Evolutionary conservation across 768 basidiomycete species (phyloP).

Genomic region (Pleurotus citrinopileatus): DNA sequence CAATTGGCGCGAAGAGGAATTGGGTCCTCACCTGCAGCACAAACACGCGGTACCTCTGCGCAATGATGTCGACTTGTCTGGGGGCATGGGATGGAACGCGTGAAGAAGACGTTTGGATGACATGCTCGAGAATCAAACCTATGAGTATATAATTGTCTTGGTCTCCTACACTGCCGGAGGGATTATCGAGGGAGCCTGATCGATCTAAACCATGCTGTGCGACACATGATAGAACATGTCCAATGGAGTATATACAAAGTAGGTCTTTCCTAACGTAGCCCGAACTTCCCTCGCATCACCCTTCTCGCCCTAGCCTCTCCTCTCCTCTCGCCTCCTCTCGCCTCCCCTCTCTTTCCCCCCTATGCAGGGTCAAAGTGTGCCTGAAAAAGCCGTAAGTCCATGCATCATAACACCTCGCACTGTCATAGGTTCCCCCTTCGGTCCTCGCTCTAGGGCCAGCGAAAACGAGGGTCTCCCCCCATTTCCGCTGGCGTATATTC

Average conservation of each 20-base stretch:
- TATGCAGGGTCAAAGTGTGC: no score
- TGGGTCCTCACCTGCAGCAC: conserved; percentile 25
- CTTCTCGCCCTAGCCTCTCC: no score
- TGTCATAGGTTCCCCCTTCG: no score
- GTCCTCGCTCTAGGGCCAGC: no score
- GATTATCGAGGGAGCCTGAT: not conserved
- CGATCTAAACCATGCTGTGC: not conserved
- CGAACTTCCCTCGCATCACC: no score
- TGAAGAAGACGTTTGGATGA: conserved; percentile 9
- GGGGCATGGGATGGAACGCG: conserved; percentile 8
- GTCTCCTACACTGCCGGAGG: not conserved
- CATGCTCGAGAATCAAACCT: conserved; percentile 10
- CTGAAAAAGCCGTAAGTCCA: no score
- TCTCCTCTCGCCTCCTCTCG: no score
- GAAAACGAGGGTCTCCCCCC: no score
- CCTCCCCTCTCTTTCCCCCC: no score
- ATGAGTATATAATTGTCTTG: not conserved
- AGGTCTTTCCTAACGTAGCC: not conserved
- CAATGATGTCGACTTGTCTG: conserved; percentile 7
- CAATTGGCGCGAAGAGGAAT: not conserved
- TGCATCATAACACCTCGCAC: no score
- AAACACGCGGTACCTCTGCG: conserved; percentile 26
- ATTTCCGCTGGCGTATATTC: no score
- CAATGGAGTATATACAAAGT: not conserved
- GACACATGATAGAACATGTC: conserved; percentile 3